Evolutionary conservation across 106 monocot genomes (phyloP).

Genomic region (Phalaenopsis aphrodite): DNA sequence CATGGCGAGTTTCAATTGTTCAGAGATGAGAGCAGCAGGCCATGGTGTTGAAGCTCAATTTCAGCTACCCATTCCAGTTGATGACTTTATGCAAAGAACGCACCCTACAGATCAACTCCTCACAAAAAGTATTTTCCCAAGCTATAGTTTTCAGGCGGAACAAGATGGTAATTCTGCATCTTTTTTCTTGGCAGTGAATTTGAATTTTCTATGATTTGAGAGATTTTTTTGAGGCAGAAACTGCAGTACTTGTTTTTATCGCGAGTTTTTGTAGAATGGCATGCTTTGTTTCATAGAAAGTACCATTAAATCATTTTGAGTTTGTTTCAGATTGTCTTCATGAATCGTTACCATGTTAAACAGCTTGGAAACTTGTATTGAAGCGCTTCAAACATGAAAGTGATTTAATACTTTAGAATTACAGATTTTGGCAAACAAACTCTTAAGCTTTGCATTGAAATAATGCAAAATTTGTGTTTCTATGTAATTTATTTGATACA

Average conservation of each 20-base stretch:
- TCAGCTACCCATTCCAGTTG: slow-evolving; percentile 66
- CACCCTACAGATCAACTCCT: slow-evolving; percentile 64
- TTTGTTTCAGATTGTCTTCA: not conserved
- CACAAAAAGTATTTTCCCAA: slow-evolving; percentile 31
- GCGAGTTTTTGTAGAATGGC: not conserved
- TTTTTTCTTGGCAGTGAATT: not conserved
- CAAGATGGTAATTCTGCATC: slow-evolving; percentile 64
- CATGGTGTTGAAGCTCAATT: slow-evolving; percentile 88
- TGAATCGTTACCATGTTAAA: not conserved
- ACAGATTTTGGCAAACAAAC: not conserved
- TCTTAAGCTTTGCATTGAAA: not conserved
- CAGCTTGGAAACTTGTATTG: not conserved
- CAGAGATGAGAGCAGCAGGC: slow-evolving; percentile 89
- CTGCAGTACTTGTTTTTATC: not conserved
- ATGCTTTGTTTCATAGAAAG: not conserved
- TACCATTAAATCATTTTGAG: not conserved
- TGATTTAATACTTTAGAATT: not conserved
- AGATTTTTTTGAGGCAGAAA: not conserved
- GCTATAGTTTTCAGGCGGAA: slow-evolving; percentile 31
- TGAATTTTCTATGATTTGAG: not conserved
- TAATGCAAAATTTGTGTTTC: not conserved
- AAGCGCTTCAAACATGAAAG: not conserved
- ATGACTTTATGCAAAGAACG: slow-evolving; percentile 90
- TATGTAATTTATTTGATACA: not conserved
- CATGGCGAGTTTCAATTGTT: slow-evolving; percentile 75